Evolutionary conservation across 2,329 filamentous ascomycete species (phyloP), one percentile per base, ranked within the genome.

Genomic region (Diaporthe longicolla): DNA sequence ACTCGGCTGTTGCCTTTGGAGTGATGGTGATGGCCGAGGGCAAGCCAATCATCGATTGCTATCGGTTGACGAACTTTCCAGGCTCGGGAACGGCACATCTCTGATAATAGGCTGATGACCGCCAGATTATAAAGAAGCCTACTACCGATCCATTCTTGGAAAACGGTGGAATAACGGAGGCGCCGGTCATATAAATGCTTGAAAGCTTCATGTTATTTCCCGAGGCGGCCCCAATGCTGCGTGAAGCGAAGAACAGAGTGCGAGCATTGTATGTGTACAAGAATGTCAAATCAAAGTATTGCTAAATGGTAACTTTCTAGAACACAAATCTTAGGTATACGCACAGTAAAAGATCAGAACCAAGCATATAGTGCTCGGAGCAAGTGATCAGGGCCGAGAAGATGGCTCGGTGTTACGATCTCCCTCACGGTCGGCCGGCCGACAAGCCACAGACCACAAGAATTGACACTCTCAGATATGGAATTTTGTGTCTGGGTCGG

Each of bases 11-110:
- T 6, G 76, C 77, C 0, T 15, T 78, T 19, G 77, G 77, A 2
- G 76, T 75, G 3, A 78, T 78, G 77, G 73, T 68, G 10, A 78
- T 77, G 77, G 76, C 73, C 26, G 71, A 78, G 24, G 77, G 75
- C 10, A 72, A 57, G 61, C 76, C 77, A 10, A 68, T 78, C 13
- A 77, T 78, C 37, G 77, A 78, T 32, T 78, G 77, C 29, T 78
- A 78, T 29, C 74, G 77, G 11, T 43, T 78, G 43, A 78, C 77
- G 0, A 78, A 78, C n/a, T 78, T 78, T 21, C 77, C 77, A 21
- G 63, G 63, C 7, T 19, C n/a, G 32, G 63, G 63, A 4, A 66
- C 63, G 26, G 45, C 63, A 29, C 63, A 66, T 26, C 63, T 66
- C 7, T 66, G 29, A 52, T 17, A 1, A 0, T 21, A 35, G 3